phyloP scores from a whole-genome alignment of 2,329 filamentous ascomycete genomes.

The Botrytis fragariae region DNA sequence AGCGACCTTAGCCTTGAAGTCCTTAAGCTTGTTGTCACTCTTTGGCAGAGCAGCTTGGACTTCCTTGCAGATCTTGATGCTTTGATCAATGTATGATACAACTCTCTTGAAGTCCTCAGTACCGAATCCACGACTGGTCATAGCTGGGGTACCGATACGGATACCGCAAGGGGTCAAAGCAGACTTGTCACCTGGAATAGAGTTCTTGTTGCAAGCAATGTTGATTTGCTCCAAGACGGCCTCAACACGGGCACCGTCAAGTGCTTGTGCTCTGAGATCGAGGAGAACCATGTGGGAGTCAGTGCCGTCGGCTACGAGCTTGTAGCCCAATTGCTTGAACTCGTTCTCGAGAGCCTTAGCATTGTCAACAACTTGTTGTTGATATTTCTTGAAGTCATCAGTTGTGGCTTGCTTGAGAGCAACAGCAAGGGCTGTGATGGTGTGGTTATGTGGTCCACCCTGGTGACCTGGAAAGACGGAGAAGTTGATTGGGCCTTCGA shows the following conservation, averaged over 20 bases:
- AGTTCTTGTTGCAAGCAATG: constrained; percentile 99
- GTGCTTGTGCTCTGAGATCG: constrained; percentile 80
- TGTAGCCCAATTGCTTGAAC: constrained; percentile 86
- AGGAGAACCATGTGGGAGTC: constrained; percentile 97
- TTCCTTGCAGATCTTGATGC: constrained; percentile 87
- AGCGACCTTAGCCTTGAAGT: constrained; percentile 93
- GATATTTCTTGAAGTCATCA: constrained; percentile 90
- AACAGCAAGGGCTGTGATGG: constrained; percentile 93
- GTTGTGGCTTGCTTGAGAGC: constrained; percentile 91
- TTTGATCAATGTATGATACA: constrained; percentile 81
- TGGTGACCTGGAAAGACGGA: constrained; percentile 99
- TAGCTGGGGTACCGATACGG: constrained; percentile 94
- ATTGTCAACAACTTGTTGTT: constrained; percentile 87
- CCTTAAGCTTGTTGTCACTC: constrained; percentile 98
- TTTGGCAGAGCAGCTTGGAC: constrained; percentile 84
- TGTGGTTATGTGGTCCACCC: constrained; percentile 98
- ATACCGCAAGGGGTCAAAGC: constrained; percentile 92
- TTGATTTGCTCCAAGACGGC: constrained; percentile 96
- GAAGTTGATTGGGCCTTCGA: constrained; percentile 96
- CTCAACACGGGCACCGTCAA: constrained; percentile 95
- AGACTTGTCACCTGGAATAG: constrained; percentile 95
- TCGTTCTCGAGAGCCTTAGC: constrained; percentile 85
- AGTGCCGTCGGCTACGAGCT: constrained; percentile 90
- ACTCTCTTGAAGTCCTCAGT: constrained; percentile 90
- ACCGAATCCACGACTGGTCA: constrained; percentile 94